Conservation (phyloP, 768 basidiomycete species). For the Podaxis sp. region DNA sequence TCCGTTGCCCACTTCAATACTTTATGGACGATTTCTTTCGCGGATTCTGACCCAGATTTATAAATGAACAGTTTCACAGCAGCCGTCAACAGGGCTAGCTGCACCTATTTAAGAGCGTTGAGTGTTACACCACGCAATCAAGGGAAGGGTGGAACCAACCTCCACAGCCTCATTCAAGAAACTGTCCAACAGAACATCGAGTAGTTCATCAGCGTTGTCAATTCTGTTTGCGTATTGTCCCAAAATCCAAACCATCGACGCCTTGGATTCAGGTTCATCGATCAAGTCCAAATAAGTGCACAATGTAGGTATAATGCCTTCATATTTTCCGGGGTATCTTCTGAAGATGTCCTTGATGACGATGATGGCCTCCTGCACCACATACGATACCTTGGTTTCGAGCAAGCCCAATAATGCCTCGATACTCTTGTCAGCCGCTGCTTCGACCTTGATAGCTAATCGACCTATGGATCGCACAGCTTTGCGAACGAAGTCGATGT, state of each 20-base stretch:
- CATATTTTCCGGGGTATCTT: conserved; percentile 94
- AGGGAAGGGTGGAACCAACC: conserved; percentile 43
- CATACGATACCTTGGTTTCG: conserved; percentile 92
- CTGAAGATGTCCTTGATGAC: conserved; percentile 99
- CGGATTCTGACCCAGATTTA: conserved; percentile 77
- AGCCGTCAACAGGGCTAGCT: conserved; percentile 91
- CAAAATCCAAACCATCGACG: conserved; percentile 97
- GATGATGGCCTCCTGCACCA: conserved; percentile 95
- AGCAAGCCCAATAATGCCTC: conserved; percentile 82
- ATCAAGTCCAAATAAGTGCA: conserved; percentile 90
- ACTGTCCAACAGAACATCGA: conserved; percentile 87
- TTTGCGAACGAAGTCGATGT: conserved; percentile 97
- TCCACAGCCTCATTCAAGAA: conserved; percentile 95
- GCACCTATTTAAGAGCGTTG: conserved; percentile 60
- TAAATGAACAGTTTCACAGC: conserved; percentile 95
- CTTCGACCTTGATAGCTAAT: conserved; percentile 94
- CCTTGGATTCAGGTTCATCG: conserved; percentile 96
- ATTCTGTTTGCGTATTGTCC: conserved; percentile 96
- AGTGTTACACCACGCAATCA: neutral
- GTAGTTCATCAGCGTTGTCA: conserved; percentile 91
- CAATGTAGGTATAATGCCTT: conserved; percentile 90
- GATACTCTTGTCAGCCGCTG: conserved; percentile 89
- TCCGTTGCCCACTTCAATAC: conserved; percentile 97
- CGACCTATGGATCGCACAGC: conserved; percentile 97
- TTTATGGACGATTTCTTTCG: conserved; percentile 90